Evolutionary conservation across 768 basidiomycete species (phyloP), one percentile per base, ranked within the genome.

Genomic region (Rhodotorula paludigena): DNA sequence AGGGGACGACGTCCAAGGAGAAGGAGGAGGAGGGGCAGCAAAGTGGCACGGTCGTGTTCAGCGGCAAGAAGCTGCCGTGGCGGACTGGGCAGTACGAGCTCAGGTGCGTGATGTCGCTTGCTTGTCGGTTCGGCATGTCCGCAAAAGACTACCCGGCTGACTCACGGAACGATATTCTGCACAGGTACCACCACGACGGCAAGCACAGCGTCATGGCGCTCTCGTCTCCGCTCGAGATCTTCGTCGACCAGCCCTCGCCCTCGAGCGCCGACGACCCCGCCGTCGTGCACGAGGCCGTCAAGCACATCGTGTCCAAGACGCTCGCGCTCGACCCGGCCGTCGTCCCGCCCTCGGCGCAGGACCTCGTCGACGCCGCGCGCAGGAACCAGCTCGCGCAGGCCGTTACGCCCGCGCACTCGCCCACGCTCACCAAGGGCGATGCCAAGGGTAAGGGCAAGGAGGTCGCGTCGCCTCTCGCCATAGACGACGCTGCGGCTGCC

Each of bases 191-290:
- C 75, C 93, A 97, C 75, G 91, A 96, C 77, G 92, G 92, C 55
- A 97, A 93, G 78, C 89, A 99, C 79, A 96, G 92, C 78, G 96
- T 98, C 63, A 88, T 98, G 84, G 85, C 86, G 60, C 76, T 88
- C 59, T 86, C 89, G 23, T 89, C 87, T 3, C 90, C 92, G 14
- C 81, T 98, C 64, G 91, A 96, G 76, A 86, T 99, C 39, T 90
- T 86, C 68, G 90, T 92, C 60, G 85, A 87, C 68, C 84, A 84
- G 73, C 89, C 90, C 1, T 66, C 79, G 11, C 89, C 90, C 1
- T 67, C 79, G 12, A 81, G 77, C 38, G 51, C 83, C 16, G 78
- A 87, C 39, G 85, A 87, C 73, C 87, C 89, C 75, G 75, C 78
- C 39, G 83, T 85, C 4, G 84, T 93, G 58, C 85, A 87, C 60